Conservation (phyloP, 768 basidiomycete species). For the Hortiboletus campestris region DNA sequence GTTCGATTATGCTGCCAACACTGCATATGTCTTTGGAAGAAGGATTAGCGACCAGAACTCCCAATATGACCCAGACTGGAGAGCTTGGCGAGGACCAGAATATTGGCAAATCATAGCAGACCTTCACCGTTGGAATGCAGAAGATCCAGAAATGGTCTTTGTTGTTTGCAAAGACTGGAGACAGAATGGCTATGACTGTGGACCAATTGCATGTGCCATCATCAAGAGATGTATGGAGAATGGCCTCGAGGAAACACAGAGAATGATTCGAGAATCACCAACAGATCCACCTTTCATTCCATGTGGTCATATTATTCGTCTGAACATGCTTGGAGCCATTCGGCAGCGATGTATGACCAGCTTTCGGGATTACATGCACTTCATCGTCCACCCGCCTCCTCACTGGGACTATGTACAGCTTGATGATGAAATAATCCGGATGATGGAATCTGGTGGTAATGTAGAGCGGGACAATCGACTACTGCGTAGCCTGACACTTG, state of each 20-base stretch:
- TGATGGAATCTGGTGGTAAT: background rate
- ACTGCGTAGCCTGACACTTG: background rate
- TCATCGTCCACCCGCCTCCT: background rate
- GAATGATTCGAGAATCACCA: too few species aligned
- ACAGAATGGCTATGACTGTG: constrained; percentile 10
- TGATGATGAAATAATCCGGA: background rate
- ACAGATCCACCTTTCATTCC: background rate
- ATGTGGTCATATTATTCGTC: background rate
- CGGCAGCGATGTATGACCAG: background rate
- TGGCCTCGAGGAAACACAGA: background rate
- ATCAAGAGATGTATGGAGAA: background rate
- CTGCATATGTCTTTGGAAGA: background rate
- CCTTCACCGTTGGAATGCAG: background rate
- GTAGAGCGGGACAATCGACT: background rate
- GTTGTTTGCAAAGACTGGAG: background rate
- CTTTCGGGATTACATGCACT: constrained; percentile 1
- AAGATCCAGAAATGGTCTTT: background rate
- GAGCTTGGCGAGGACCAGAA: background rate
- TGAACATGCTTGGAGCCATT: background rate
- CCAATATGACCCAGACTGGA: background rate
- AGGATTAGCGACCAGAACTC: background rate
- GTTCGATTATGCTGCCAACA: background rate
- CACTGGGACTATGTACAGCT: background rate
- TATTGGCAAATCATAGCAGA: background rate
- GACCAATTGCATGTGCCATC: background rate